Base-by-base conservation (phyloP, 768 basidiomycete species). In the Suillus paluster region DNA sequence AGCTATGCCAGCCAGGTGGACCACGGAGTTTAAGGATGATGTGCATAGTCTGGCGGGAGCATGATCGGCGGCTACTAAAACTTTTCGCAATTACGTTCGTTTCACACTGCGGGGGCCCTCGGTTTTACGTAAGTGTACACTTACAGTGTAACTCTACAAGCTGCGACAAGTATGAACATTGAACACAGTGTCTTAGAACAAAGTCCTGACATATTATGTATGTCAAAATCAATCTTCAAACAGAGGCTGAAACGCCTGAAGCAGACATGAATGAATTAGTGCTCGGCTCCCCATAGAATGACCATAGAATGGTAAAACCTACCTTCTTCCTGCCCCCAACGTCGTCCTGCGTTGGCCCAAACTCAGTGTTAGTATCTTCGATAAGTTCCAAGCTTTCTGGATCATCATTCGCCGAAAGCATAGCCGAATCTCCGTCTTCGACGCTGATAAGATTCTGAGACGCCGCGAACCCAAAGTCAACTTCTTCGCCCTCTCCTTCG, bases 401-500 rank as follows among this genome's bases (percentile, higher is more conserved):
- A 12, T 63, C 60, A 19, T 66, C 57, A 41, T 57, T 38, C 30
- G 7, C 45, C 17, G 38, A 12, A 3, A 50, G 19, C 11, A 57
- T 36, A 17, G 41, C 54, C 45, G 39, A 41, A 17, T 58, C 64
- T 41, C 56, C 69, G 39, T 36, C 30, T 44, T 50, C 38, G 4
- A 55, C 36, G 23, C 19, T 55, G 38, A 10, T 55, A 19, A 55
- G 17, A 39, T 38, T 55, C 55, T 42, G 44, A 25, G 63, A 55
- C 15, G 48, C 21, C 9, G 42, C 21, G 14, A 68, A 38, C 30
- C 67, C 61, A 64, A 74, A 66, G n/a, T 55, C 74, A 48, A 77
- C 70, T 59, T 77, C 74, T 46, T 76, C 73, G 2, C 68, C 75
- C 4, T 75, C 73, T 45, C 74, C 76, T 30, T 75, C 76, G 39